phyloP scores from a whole-genome alignment of 495 filamentous ascomycete species.

The Penicillium fimorum region DNA sequence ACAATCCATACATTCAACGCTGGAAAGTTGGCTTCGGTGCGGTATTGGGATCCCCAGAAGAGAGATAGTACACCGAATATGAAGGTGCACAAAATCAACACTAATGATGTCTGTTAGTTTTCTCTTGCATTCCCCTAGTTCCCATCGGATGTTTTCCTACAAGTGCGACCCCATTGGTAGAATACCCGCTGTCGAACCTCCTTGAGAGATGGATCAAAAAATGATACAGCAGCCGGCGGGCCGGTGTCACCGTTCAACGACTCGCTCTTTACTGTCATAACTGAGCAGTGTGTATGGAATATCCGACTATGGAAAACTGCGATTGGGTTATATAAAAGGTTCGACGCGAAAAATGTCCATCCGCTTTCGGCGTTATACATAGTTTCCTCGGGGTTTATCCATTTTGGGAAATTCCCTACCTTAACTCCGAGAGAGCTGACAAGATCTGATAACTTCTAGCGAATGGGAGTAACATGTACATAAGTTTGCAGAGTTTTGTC shows the following conservation, averaged over 20 bases:
- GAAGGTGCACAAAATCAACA: slow-evolving; percentile 52
- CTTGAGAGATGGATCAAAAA: slow-evolving; percentile 50
- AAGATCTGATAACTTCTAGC: neutral
- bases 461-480: neutral
- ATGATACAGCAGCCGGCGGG: slow-evolving; percentile 45
- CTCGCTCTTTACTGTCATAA: slow-evolving; percentile 3
- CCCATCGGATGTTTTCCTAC: slow-evolving; percentile 13
- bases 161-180: slow-evolving; percentile 32
- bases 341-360: neutral
- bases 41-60: slow-evolving; percentile 60
- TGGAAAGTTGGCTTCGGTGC: slow-evolving; percentile 46
- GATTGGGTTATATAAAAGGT: neutral
- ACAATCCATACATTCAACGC: slow-evolving; percentile 59
- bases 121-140: neutral
- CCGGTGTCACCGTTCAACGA: slow-evolving; percentile 17
- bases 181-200: slow-evolving; percentile 47
- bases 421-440: slow-evolving; percentile 7
- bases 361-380: slow-evolving; percentile 14
- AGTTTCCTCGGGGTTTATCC: slow-evolving; percentile 6
- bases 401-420: slow-evolving; percentile 8
- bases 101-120: slow-evolving; percentile 25
- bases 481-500: neutral
- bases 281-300: neutral
- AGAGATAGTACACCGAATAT: slow-evolving; percentile 56
- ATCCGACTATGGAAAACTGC: neutral